Conservation (phyloP, 495 filamentous ascomycete species). For the Bryoglossum gracile region DNA sequence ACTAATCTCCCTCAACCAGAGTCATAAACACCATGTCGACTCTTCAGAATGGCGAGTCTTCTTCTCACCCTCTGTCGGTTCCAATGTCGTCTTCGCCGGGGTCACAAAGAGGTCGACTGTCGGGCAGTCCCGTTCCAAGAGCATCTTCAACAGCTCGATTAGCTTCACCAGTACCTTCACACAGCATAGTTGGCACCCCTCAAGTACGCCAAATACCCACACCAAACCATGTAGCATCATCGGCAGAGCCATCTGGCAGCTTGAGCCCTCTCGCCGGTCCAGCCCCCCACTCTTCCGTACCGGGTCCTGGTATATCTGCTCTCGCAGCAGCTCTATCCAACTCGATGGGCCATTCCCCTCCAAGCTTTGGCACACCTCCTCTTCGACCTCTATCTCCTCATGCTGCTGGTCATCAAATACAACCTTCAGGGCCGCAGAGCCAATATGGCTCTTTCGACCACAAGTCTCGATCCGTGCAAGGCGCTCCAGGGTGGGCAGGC, state of each 20-base stretch:
- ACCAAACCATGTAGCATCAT: conserved; percentile 24
- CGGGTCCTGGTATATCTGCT: conserved; percentile 67
- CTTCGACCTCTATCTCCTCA: conserved; percentile 49
- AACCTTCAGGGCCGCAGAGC: conserved; percentile 47
- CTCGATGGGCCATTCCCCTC: conserved; percentile 51
- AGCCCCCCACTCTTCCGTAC: conserved; percentile 37
- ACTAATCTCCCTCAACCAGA: conserved; percentile 2
- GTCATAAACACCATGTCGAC: conserved; percentile 30
- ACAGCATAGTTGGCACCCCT: conserved; percentile 39
- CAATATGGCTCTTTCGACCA: conserved; percentile 75
- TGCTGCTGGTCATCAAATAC: conserved; percentile 36
- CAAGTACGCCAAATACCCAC: conserved; percentile 39
- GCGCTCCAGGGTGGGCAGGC: conserved; percentile 28
- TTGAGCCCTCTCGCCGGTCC: conserved; percentile 48
- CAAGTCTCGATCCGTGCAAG: conserved; percentile 40
- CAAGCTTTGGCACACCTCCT: conserved; percentile 53
- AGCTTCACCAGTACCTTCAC: conserved; percentile 58
- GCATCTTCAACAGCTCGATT: conserved; percentile 65
- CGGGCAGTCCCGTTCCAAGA: conserved; percentile 43
- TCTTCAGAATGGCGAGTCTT: conserved; percentile 30
- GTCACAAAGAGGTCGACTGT: conserved; percentile 35
- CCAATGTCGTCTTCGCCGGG: conserved; percentile 40
- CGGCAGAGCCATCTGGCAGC: conserved; percentile 27
- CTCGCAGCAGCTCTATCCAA: conserved; percentile 68
- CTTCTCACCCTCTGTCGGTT: conserved; percentile 28